These are phyloP conservation scores for Aspergillus tubingensis DNA, from an alignment of 2,329 filamentous ascomycete species.

Conservation along the genomic window DNA sequence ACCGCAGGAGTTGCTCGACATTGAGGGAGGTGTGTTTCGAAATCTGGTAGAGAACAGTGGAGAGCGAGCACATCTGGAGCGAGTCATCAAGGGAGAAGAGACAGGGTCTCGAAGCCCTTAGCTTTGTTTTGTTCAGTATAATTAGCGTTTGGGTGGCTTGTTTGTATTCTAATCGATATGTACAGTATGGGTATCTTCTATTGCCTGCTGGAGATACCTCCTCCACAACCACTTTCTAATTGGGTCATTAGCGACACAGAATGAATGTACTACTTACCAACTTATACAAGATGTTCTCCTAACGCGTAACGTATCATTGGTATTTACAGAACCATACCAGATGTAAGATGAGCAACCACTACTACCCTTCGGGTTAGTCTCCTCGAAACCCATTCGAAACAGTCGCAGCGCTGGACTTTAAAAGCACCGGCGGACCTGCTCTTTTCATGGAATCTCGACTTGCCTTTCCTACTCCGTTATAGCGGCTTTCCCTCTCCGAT, in stretches of 20 bases:
- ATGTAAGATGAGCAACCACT: no score
- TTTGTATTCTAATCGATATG: not conserved
- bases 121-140: not conserved
- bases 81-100: constrained; percentile 18
- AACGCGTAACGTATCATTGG: no score
- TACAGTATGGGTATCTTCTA: not conserved
- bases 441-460: not conserved
- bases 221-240: no score
- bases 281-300: no score
- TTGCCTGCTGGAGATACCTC: no score
- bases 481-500: not conserved
- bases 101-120: not conserved
- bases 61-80: constrained; percentile 20
- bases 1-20: constrained; percentile 62
- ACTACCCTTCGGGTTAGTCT: no score
- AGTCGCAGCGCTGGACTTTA: not conserved
- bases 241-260: no score
- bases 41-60: constrained; percentile 53
- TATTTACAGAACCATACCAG: no score
- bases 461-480: not conserved
- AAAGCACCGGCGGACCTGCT: not conserved
- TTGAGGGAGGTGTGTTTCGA: constrained; percentile 56
- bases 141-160: not conserved
- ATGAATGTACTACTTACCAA: no score
- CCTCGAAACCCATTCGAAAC: no score